A percentile compares a stretch with the other conserved stretches of the same genome.
phyloP scores from a whole-genome alignment of 345 rosid species.

The Chamaenerion angustifolium region DNA sequence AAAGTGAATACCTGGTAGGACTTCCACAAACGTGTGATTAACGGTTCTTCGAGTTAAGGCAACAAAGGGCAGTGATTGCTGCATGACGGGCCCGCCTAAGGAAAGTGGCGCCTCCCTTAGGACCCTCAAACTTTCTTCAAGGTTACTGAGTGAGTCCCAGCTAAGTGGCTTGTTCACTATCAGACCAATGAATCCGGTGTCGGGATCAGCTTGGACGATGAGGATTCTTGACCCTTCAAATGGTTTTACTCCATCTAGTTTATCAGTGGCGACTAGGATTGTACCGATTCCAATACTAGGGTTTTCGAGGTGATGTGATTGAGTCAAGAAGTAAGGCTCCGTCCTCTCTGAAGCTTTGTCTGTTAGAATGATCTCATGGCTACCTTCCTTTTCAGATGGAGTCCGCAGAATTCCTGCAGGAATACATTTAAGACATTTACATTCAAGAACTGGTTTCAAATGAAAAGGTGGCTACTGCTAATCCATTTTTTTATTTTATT shows the following conservation, averaged over 20 bases:
- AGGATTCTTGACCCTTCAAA: slow-evolving; percentile 58
- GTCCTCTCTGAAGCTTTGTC: slow-evolving; percentile 16
- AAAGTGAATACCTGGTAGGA: slow-evolving; percentile 55
- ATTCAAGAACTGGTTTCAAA: neutral
- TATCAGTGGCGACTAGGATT: slow-evolving; percentile 54
- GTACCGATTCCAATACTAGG: slow-evolving; percentile 31
- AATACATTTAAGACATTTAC: slow-evolving; percentile 1
- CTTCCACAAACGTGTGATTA: slow-evolving; percentile 24
- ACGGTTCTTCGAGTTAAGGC: slow-evolving; percentile 37
- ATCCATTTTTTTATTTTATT: no score
- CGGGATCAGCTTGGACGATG: slow-evolving; percentile 41
- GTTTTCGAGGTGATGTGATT: neutral
- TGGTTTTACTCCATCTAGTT: slow-evolving; percentile 28
- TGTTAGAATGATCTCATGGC: slow-evolving; percentile 38
- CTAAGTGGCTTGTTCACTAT: slow-evolving; percentile 59
- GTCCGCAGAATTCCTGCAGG: slow-evolving; percentile 38
- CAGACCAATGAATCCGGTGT: slow-evolving; percentile 57
- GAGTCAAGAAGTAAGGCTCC: slow-evolving; percentile 13
- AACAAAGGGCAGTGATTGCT: slow-evolving; percentile 46
- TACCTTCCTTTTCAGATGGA: slow-evolving; percentile 19
- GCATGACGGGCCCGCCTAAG: slow-evolving; percentile 64
- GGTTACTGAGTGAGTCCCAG: slow-evolving; percentile 54
- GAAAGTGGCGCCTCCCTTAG: slow-evolving; percentile 55
- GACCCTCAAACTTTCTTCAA: slow-evolving; percentile 33
- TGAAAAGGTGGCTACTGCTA: no score